A percentile compares a stretch with the other conserved stretches of the same genome.
Evolutionary conservation across 352 stramenopile species (phyloP).

Genomic region (Globisporangium spiculum): DNA sequence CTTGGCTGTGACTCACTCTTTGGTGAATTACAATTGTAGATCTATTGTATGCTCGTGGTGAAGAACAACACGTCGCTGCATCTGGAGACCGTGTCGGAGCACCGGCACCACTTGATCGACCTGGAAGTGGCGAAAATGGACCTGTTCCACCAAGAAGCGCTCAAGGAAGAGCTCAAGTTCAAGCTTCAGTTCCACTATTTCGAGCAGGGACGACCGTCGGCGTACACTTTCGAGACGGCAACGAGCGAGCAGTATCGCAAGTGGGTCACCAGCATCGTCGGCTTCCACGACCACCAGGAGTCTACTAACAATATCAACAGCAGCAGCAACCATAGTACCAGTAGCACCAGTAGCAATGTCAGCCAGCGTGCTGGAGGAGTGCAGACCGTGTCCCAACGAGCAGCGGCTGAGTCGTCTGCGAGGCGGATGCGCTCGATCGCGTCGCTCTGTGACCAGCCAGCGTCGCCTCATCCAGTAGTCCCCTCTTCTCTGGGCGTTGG

Average conservation of each 20-base stretch:
- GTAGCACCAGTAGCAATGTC: background rate
- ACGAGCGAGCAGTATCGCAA: constrained; percentile 27
- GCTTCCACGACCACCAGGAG: constrained; percentile 4
- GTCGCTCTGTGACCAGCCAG: constrained; percentile 7
- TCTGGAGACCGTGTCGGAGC: constrained; percentile 37
- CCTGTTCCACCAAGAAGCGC: constrained; percentile 28
- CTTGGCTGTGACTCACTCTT: background rate
- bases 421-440: constrained; percentile 15
- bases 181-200: constrained; percentile 22
- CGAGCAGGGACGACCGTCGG: constrained; percentile 4
- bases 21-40: constrained; percentile 19
- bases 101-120: constrained; percentile 33
- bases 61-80: constrained; percentile 30
- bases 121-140: constrained; percentile 39
- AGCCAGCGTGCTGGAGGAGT: background rate
- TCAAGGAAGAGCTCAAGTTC: constrained; percentile 38
- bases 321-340: constrained; percentile 3
- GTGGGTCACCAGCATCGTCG: constrained; percentile 38
- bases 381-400: background rate
- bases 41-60: constrained; percentile 42
- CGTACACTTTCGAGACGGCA: constrained; percentile 37
- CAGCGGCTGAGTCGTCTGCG: background rate
- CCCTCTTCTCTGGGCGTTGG: constrained; percentile 10
- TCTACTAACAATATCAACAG: background rate
- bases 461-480: background rate